These are phyloP conservation scores for Iberis pinnata DNA, from an alignment of 345 rosid genomes.

Conservation along the genomic window DNA sequence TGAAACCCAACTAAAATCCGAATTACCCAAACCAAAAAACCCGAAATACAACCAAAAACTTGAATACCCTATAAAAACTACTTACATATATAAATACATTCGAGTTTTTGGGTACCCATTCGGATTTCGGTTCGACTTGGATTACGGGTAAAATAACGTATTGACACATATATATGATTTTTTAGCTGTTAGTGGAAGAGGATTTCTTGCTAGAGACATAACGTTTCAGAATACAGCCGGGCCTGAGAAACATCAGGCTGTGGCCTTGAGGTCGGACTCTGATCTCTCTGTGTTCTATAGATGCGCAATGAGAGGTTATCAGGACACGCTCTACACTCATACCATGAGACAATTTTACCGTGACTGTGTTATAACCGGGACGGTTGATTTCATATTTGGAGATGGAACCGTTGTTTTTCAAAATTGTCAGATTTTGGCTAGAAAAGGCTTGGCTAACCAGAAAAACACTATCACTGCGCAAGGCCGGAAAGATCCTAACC, in stretches of 20 bases:
- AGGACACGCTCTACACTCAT: slow-evolving; percentile 83
- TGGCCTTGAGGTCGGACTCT: slow-evolving; percentile 72
- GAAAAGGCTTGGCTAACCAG: slow-evolving; percentile 58
- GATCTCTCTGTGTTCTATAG: slow-evolving; percentile 65
- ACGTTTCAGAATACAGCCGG: slow-evolving; percentile 90
- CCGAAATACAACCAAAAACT: too few relatives aligned
- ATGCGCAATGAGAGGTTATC: slow-evolving; percentile 63
- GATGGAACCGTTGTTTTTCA: slow-evolving; percentile 73
- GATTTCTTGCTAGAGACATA: slow-evolving; percentile 75
- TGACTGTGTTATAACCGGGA: slow-evolving; percentile 71
- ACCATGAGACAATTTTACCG: slow-evolving; percentile 86
- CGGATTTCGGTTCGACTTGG: too few relatives aligned
- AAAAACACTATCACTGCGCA: slow-evolving; percentile 84
- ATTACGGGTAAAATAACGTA: too few relatives aligned
- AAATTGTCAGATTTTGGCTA: slow-evolving; percentile 60
- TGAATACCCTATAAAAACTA: too few relatives aligned
- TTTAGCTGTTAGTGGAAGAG: slow-evolving; percentile 82
- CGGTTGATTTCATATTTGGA: slow-evolving; percentile 84
- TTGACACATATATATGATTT: background rate
- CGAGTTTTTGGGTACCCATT: too few relatives aligned
- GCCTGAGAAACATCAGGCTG: slow-evolving; percentile 84
- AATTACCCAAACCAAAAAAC: too few relatives aligned
- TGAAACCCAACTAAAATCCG: too few relatives aligned
- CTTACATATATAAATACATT: too few relatives aligned
- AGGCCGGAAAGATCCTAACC: slow-evolving; percentile 57